Conservation (phyloP, 1,139 yeast genomes). For the Zygoascus hellenicus region DNA sequence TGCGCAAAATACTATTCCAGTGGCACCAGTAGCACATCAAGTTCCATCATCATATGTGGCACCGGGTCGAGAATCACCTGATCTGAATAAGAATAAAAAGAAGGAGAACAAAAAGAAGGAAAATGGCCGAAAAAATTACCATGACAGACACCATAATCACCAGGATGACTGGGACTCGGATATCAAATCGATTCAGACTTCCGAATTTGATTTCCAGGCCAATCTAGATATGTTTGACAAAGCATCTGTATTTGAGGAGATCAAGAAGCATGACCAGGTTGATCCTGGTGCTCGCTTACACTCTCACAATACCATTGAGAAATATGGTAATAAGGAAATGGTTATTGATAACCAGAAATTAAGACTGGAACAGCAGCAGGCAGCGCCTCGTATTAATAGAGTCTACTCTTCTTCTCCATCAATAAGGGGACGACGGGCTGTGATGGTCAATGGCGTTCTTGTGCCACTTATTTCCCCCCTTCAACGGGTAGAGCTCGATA, state of each 20-base stretch:
- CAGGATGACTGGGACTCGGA: constrained; percentile 47
- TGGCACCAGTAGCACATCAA: not conserved
- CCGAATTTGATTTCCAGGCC: constrained; percentile 82
- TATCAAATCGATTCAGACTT: constrained; percentile 39
- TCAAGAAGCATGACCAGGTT: constrained; percentile 57
- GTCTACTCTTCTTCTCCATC: constrained; percentile 1
- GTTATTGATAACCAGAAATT: constrained; percentile 43
- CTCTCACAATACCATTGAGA: constrained; percentile 42
- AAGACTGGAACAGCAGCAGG: constrained; percentile 24
- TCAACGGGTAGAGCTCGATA: constrained; percentile 74
- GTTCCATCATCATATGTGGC: not conserved
- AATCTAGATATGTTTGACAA: constrained; percentile 82
- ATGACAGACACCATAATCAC: constrained; percentile 5
- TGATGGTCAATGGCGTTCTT: constrained; percentile 36
- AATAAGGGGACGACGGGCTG: not conserved
- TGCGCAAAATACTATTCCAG: constrained; percentile 5
- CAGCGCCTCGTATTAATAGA: not conserved
- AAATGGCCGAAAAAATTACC: constrained; percentile 2
- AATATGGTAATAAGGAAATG: constrained; percentile 71
- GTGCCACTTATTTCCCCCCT: constrained; percentile 58
- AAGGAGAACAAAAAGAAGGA: not conserved
- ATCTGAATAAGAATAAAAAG: not conserved
- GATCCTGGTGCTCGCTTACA: constrained; percentile 63
- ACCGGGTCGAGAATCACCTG: not conserved
- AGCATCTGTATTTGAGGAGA: constrained; percentile 68